phyloP scores from a whole-genome alignment of 148 eudicot genomes.

The Amaranthus palmeri region DNA sequence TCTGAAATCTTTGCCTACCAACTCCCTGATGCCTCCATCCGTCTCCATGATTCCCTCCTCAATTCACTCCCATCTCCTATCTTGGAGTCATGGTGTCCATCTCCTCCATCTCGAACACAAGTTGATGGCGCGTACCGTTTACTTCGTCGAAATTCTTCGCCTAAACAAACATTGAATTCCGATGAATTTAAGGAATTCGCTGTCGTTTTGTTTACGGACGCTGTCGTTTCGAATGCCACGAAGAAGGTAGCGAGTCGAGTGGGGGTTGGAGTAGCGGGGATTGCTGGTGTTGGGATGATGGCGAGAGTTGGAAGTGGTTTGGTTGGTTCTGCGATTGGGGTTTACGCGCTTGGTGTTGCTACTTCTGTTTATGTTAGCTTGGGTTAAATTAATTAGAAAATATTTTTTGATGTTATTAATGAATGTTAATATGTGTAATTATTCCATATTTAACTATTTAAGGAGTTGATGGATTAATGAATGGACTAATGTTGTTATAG shows the following conservation, averaged over 20 bases:
- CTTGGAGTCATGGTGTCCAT: slow-evolving; percentile 47
- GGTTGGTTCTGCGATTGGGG: slow-evolving; percentile 55
- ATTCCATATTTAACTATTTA: no score
- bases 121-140: slow-evolving; percentile 44
- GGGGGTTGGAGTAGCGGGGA: slow-evolving; percentile 59
- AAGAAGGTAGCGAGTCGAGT: slow-evolving; percentile 35
- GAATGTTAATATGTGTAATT: no score
- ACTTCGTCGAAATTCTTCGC: slow-evolving; percentile 4
- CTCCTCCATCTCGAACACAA: slow-evolving; percentile 55
- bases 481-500: no score
- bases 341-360: slow-evolving; percentile 66
- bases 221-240: slow-evolving; percentile 41
- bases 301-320: slow-evolving; percentile 39
- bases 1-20: slow-evolving; percentile 67
- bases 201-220: slow-evolving; percentile 41
- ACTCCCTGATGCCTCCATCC: slow-evolving; percentile 49
- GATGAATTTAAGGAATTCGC: slow-evolving; percentile 54
- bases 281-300: slow-evolving; percentile 61
- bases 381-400: not conserved
- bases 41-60: slow-evolving; percentile 56
- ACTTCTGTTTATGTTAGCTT: slow-evolving; percentile 50
- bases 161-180: slow-evolving; percentile 18
- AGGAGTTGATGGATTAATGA: no score
- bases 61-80: slow-evolving; percentile 33
- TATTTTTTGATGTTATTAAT: not conserved